Conservation (phyloP, 2,329 filamentous ascomycete species). For the Botrytis deweyae region DNA sequence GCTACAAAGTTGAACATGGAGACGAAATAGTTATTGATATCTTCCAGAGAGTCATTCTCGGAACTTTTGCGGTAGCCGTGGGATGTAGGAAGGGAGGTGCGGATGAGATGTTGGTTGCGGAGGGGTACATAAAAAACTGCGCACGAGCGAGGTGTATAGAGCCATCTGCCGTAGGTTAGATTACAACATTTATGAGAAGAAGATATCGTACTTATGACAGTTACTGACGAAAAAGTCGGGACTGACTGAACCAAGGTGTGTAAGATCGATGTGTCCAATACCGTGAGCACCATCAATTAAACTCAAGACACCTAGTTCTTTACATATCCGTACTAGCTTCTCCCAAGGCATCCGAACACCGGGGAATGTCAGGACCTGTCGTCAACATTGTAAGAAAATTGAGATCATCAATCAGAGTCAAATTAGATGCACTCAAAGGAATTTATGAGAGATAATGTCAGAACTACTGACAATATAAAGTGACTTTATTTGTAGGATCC, state of each 20-base stretch:
- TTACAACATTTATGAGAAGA: too few species aligned
- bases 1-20: constrained; percentile 74
- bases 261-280: constrained; percentile 54
- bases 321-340: constrained; percentile 60
- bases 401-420: not conserved
- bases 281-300: constrained; percentile 79
- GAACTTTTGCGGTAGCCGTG: constrained; percentile 61
- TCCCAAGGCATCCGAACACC: constrained; percentile 80
- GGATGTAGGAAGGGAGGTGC: constrained; percentile 73
- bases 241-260: constrained; percentile 59
- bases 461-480: not conserved
- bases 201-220: constrained; percentile 77
- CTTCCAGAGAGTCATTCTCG: constrained; percentile 43
- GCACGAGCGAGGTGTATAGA: constrained; percentile 76
- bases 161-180: constrained; percentile 54
- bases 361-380: constrained; percentile 75
- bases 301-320: constrained; percentile 65
- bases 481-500: constrained; percentile 41
- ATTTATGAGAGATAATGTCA: not conserved
- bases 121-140: constrained; percentile 77
- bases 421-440: not conserved
- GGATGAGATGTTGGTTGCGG: constrained; percentile 75
- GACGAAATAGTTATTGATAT: constrained; percentile 50
- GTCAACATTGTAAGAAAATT: not conserved
- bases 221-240: constrained; percentile 88